Evolutionary conservation across 176 grass and related monocot species (phyloP).

Genomic region (Avena atlantica): DNA sequence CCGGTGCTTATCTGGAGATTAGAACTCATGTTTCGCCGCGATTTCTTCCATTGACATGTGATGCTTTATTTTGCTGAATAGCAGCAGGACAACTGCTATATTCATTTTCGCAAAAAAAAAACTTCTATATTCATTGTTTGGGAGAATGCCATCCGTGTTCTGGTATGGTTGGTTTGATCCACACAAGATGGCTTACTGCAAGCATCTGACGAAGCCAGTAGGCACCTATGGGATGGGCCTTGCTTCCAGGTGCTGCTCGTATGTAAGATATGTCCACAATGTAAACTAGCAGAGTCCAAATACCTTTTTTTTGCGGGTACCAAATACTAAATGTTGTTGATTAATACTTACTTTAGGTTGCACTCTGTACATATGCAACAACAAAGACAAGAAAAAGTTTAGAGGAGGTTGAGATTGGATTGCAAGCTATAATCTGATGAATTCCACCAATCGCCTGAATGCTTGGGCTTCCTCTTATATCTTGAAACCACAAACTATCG

Average conservation of each 20-base stretch:
- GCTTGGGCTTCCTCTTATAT: no score
- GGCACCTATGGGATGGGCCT: background rate
- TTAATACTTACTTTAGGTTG: no score
- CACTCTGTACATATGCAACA: no score
- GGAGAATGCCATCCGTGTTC: background rate
- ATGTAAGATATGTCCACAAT: background rate
- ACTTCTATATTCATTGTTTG: background rate
- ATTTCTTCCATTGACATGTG: background rate
- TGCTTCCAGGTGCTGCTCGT: background rate
- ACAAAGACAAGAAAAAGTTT: no score
- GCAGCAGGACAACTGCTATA: background rate
- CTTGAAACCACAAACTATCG: no score
- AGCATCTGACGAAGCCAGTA: background rate
- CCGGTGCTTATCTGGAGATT: constrained; percentile 73
- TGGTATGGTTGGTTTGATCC: constrained; percentile 16
- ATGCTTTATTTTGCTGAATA: background rate
- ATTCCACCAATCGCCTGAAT: no score
- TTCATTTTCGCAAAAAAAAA: background rate
- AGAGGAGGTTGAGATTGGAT: no score
- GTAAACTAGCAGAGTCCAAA: background rate
- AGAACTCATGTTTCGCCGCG: constrained; percentile 18
- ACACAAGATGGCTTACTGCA: background rate
- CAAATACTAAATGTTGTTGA: no score
- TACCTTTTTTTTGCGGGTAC: no score
- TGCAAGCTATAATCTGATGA: no score